phyloP scores from a whole-genome alignment of 768 basidiomycete species.

The Sutorius australiensis region DNA sequence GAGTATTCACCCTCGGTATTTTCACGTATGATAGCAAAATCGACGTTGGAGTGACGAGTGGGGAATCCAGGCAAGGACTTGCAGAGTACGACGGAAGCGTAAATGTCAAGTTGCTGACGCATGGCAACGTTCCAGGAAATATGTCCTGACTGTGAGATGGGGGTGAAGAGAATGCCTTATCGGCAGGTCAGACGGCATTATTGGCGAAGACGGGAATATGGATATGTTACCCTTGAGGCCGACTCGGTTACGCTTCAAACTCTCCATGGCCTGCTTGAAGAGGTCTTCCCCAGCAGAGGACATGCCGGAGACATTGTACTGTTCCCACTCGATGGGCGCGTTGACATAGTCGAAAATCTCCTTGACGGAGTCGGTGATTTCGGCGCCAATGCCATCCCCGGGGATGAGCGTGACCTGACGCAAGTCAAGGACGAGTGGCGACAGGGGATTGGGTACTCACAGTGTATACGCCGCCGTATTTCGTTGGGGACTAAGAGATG shows the following conservation, averaged over 20 bases:
- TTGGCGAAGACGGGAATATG: neutral
- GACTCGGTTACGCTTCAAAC: slow-evolving; percentile 93
- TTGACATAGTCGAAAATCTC: slow-evolving; percentile 98
- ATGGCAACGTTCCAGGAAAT: slow-evolving; percentile 99
- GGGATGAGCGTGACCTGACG: slow-evolving; percentile 91
- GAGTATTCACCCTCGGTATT: slow-evolving; percentile 99
- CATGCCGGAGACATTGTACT: slow-evolving; percentile 96
- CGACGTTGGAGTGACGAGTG: slow-evolving; percentile 93
- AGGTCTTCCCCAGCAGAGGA: slow-evolving; percentile 91
- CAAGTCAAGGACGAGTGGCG: slow-evolving; percentile 19
- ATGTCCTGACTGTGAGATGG: slow-evolving; percentile 92
- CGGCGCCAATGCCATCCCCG: slow-evolving; percentile 95
- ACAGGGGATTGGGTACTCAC: slow-evolving; percentile 40
- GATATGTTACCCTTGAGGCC: slow-evolving; percentile 84
- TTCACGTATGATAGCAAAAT: slow-evolving; percentile 99
- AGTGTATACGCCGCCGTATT: slow-evolving; percentile 91
- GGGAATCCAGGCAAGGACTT: slow-evolving; percentile 96
- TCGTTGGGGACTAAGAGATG: slow-evolving; percentile 66
- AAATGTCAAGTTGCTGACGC: slow-evolving; percentile 99
- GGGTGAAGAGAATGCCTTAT: slow-evolving; percentile 95
- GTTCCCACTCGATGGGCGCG: slow-evolving; percentile 98
- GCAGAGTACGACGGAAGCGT: slow-evolving; percentile 97
- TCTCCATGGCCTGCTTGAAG: slow-evolving; percentile 98
- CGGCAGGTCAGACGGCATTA: slow-evolving; percentile 1
- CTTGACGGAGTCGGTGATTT: slow-evolving; percentile 98